These are phyloP conservation scores for Daedaleopsis nitida DNA, from an alignment of 768 basidiomycete genomes.

Conservation along the genomic window DNA sequence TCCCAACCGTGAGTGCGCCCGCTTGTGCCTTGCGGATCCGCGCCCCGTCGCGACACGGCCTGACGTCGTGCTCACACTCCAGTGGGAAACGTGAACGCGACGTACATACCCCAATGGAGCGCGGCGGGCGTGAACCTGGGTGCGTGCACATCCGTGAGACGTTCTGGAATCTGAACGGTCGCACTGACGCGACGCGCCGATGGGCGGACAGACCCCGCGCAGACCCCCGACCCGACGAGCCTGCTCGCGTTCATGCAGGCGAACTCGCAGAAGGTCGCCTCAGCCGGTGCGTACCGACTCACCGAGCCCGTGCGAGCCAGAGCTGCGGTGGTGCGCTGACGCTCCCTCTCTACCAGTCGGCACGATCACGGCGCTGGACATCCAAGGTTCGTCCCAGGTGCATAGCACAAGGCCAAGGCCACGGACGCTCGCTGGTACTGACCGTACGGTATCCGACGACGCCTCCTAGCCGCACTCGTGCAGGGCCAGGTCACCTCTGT, in stretches of 20 bases:
- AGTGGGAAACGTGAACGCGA: slow-evolving; percentile 1
- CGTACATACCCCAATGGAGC: background rate
- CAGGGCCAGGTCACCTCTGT: slow-evolving; percentile 14
- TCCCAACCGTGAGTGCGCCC: background rate
- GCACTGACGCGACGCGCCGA: background rate
- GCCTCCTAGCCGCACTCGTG: slow-evolving; percentile 14
- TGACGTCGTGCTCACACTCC: background rate
- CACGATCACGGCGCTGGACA: background rate
- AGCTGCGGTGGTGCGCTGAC: background rate
- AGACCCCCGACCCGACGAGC: background rate
- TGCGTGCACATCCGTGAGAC: background rate
- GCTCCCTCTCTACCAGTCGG: background rate
- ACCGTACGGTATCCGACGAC: background rate
- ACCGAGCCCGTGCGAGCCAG: background rate
- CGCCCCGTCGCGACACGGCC: background rate
- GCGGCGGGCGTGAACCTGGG: background rate
- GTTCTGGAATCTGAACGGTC: background rate
- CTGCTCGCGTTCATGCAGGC: slow-evolving; percentile 4
- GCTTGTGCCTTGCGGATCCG: background rate
- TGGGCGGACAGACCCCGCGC: background rate
- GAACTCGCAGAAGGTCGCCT: background rate
- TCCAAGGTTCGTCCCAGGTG: background rate
- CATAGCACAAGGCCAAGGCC: background rate
- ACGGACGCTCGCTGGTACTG: too few species aligned
- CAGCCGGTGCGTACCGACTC: background rate